Evolutionary conservation across 2,329 filamentous ascomycete genomes (phyloP), one percentile per base, ranked within the genome.

Genomic region (Diaporthe ampelina): DNA sequence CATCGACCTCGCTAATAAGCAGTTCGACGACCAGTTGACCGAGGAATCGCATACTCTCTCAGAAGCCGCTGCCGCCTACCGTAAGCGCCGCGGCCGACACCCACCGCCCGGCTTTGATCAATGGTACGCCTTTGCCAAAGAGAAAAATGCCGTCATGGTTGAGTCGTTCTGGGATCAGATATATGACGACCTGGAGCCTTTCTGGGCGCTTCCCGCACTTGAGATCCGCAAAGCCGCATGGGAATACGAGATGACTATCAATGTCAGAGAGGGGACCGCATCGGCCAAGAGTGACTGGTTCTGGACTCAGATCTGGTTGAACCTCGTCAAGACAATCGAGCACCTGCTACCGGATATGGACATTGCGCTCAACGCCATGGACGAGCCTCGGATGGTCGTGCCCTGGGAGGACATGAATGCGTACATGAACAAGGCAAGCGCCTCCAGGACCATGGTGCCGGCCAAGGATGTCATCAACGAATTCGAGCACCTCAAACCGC

Each of bases 131-230:
- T 90, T 89, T 73, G 90, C 91, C 9, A 77, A 82, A 26, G 83
- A 87, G 35, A 84, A 84, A 57, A 82, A 89, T 48, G 87, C 89
- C n/a, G 81, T 91, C 72, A 84, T 92, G 13, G 85, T 92, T 52
- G 91, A 92, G 78, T 88, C 91, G 71, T 92, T 90, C 78, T 92
- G 91, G 81, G 89, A 91, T 78, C 89, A 90, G 74, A 90, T 92
- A 73, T 90, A 91, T 82, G 87, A 91, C 76, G 91, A 93, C 79
- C 78, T 92, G 70, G 83, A 87, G 59, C 91, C 91, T 2, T 91
- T 90, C 78, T 92, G 90, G 90, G 89, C 84, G 2, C 81, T 90
- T 45, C 72, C 78, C 0, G 74, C 82, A 0, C 61, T 72, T 5
- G 76, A 77, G 52, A 86, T 91, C 57, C 88, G 88, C 73, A 86